Conservation (phyloP, 345 rosid genomes). For the Hibiscus tridactylites region DNA sequence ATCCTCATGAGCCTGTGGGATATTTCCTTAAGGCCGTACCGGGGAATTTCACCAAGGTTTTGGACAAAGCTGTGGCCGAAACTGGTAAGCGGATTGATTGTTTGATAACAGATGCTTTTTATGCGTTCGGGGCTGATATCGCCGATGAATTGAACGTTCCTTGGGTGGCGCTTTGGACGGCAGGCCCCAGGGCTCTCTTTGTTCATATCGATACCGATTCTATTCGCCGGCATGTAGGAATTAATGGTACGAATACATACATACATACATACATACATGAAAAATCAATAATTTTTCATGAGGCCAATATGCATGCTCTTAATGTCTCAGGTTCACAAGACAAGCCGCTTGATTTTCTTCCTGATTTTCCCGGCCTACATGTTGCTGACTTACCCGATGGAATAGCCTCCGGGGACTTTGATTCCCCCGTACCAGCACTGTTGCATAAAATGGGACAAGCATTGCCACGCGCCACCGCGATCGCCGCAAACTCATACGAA, state of each 20-base stretch:
- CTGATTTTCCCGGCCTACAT: conserved; percentile 28
- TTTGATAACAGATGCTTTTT: conserved; percentile 43
- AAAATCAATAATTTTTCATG: too few relatives aligned
- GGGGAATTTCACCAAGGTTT: conserved; percentile 25
- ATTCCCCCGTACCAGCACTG: conserved; percentile 18
- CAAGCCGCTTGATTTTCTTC: conserved; percentile 28
- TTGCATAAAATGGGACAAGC: conserved; percentile 29
- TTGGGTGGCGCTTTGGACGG: conserved; percentile 44
- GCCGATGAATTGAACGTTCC: conserved; percentile 37
- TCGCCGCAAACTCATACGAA: conserved; percentile 33
- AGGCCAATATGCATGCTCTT: neutral
- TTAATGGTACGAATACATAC: conserved; percentile 14
- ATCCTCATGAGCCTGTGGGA: conserved; percentile 27
- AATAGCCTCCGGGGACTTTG: neutral
- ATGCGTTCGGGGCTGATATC: conserved; percentile 39
- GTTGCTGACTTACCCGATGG: conserved; percentile 27
- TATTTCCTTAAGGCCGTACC: conserved; percentile 29
- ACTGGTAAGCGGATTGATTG: conserved; percentile 23
- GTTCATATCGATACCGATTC: conserved; percentile 30
- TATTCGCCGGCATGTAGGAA: conserved; percentile 20
- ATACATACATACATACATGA: neutral
- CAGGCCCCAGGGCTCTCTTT: conserved; percentile 36
- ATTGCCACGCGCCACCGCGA: conserved; percentile 31
- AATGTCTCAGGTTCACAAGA: conserved; percentile 19
- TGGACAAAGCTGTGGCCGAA: conserved; percentile 20